Conservation (phyloP, 2,329 filamentous ascomycete genomes). For the Elsinoe necatrix region DNA sequence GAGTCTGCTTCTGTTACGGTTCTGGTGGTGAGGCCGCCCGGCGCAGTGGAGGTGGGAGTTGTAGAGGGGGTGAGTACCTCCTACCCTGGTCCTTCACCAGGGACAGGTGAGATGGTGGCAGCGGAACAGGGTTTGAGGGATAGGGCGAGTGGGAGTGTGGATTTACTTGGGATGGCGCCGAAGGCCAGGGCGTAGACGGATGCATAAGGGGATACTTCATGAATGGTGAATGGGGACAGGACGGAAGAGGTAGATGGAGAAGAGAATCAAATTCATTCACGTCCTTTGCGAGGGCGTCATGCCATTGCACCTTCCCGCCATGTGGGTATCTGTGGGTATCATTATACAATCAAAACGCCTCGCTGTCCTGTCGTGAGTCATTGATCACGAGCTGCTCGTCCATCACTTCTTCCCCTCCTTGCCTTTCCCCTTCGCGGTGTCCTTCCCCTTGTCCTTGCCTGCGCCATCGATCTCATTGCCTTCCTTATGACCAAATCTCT, state of each 20-base stretch:
- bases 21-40: constrained; percentile 57
- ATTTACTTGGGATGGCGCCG: constrained; percentile 4
- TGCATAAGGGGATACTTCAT: neutral
- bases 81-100: neutral
- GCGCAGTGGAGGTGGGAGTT: constrained; percentile 67
- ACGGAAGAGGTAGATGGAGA: neutral
- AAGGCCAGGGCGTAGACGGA: neutral
- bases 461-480: neutral
- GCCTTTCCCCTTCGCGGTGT: neutral
- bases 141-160: constrained; percentile 10
- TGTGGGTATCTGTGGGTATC: neutral
- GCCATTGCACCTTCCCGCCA: neutral
- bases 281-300: neutral
- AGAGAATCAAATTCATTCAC: neutral
- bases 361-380: neutral
- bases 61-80: constrained; percentile 42
- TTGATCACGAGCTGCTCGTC: neutral
- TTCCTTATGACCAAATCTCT: constrained; percentile 36
- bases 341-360: neutral
- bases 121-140: neutral
- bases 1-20: constrained; percentile 70
- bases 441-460: constrained; percentile 2
- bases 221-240: no score
- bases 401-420: constrained; percentile 8
- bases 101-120: neutral